Evolutionary conservation across 768 basidiomycete species (phyloP).

Genomic region (Hirschioporus abietinus): DNA sequence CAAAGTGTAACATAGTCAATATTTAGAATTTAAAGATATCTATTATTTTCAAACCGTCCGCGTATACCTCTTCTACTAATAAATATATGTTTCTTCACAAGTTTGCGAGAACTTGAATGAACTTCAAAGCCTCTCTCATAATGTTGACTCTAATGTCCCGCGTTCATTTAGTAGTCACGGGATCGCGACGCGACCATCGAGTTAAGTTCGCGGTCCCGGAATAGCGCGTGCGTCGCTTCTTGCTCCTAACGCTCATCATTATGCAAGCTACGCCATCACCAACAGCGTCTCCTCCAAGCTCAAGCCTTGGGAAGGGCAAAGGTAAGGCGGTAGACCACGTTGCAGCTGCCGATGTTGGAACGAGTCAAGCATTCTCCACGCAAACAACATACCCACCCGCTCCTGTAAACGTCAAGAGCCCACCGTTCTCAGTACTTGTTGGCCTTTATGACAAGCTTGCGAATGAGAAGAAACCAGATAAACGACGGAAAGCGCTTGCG

Average conservation of each 20-base stretch:
- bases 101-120: no score
- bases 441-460: constrained; percentile 74
- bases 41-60: no score
- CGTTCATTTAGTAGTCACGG: not conserved
- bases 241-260: not conserved
- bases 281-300: not conserved
- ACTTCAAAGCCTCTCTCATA: no score
- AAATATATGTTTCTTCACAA: no score
- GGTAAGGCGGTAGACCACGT: not conserved
- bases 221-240: not conserved
- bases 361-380: not conserved
- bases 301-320: not conserved
- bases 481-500: constrained; percentile 60
- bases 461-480: constrained; percentile 67
- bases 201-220: no score
- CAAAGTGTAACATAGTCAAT: no score
- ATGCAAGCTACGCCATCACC: not conserved
- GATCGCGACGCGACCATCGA: not conserved
- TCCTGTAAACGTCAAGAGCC: constrained; percentile 61
- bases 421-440: constrained; percentile 63
- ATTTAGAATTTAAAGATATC: no score
- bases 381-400: constrained; percentile 42
- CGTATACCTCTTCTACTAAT: no score
- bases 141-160: no score
- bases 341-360: not conserved